A percentile compares a stretch with the other conserved stretches of the same genome.
phyloP scores from a whole-genome alignment of 139 green algal species.

The Prasinococcaceae sp. region DNA sequence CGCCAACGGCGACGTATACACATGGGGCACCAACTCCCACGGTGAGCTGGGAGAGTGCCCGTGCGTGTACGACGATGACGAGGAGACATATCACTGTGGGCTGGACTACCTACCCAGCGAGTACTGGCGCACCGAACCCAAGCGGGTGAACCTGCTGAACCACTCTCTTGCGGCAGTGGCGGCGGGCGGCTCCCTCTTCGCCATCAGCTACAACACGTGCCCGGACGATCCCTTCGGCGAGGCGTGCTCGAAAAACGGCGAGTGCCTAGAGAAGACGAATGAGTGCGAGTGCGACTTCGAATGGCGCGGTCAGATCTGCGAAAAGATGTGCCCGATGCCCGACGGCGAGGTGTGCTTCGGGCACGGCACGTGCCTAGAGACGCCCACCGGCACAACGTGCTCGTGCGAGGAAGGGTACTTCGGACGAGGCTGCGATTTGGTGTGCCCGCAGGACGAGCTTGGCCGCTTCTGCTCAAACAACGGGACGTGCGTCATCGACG shows the following conservation, averaged over 20 bases:
- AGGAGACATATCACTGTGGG: neutral
- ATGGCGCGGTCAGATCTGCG: neutral
- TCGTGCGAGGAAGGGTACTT: conserved; percentile 4
- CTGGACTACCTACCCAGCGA: neutral
- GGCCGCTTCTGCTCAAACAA: neutral
- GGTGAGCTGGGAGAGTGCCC: conserved; percentile 8
- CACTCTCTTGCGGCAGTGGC: neutral
- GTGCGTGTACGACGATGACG: conserved; percentile 6
- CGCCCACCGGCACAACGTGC: neutral
- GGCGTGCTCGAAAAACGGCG: neutral
- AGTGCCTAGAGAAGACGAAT: neutral
- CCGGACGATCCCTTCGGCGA: neutral
- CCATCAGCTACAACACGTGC: neutral
- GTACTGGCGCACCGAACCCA: neutral
- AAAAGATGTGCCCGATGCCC: conserved; percentile 3
- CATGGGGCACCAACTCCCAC: conserved; percentile 15
- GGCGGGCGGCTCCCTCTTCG: neutral
- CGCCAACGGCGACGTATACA: neutral
- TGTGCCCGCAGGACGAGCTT: neutral
- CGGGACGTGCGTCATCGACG: conserved; percentile 4
- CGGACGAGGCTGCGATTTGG: neutral
- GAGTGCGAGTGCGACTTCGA: neutral
- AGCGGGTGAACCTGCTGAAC: neutral
- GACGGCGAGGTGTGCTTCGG: neutral
- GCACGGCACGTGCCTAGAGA: neutral